A percentile compares a stretch with the other conserved stretches of the same genome.
phyloP scores from a whole-genome alignment of 352 stramenopile genomes.

The Plasmopara muralis region DNA sequence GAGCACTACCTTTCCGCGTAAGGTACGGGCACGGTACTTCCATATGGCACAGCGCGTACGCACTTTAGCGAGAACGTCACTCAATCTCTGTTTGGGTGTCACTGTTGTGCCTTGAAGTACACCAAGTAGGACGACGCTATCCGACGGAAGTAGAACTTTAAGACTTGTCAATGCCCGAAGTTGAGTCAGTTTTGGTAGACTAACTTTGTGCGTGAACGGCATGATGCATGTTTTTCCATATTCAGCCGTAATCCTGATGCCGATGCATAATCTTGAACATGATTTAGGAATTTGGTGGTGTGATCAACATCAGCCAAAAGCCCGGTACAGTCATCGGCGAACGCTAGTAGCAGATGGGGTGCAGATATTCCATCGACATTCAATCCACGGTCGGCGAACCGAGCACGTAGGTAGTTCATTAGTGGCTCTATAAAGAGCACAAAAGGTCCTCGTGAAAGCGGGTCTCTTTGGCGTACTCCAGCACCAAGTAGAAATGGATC shows the following conservation, averaged over 20 bases:
- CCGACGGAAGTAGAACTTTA: background rate
- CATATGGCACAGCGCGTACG: background rate
- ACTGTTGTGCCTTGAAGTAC: conserved; percentile 1
- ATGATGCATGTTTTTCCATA: conserved; percentile 7
- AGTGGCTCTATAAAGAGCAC: conserved; percentile 13
- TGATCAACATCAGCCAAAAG: conserved; percentile 3
- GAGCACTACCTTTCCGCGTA: background rate
- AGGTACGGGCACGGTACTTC: background rate
- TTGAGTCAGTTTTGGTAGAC: background rate
- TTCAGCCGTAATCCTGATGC: conserved; percentile 6
- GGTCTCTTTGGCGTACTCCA: conserved; percentile 14
- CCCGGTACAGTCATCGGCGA: conserved; percentile 11
- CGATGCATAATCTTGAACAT: background rate
- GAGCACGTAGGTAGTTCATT: conserved; percentile 6
- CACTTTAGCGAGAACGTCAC: background rate
- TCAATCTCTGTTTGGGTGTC: background rate
- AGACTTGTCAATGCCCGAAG: no score
- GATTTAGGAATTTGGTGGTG: background rate
- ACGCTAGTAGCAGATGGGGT: background rate
- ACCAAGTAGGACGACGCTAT: background rate
- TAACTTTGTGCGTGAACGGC: background rate
- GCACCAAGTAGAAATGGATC: conserved; percentile 7
- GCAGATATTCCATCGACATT: background rate
- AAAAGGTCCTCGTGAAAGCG: conserved; percentile 13
- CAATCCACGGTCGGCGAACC: background rate